Base-by-base conservation (phyloP, 106 monocot species). In the Apostasia ramifera region DNA sequence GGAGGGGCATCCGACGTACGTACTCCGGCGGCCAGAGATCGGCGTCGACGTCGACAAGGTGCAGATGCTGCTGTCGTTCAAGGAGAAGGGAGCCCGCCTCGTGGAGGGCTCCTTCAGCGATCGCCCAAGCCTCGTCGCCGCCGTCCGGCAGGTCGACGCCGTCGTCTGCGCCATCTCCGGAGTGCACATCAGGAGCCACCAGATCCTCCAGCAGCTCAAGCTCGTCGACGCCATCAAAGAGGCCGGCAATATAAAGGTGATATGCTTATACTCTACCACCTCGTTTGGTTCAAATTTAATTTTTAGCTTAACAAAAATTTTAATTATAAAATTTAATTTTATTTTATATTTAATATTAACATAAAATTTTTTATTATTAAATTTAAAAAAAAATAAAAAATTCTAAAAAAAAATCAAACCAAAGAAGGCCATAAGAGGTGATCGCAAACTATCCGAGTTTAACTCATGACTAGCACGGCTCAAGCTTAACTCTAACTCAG, bases 181-280 rank as follows among this genome's bases (percentile, higher is more conserved):
- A n/a, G 82, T 82, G 10, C 82, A 78, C 57, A 9, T 66, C 14
- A 63, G 82, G 70, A 78, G 74, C 70, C 64, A 78, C 64, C 63
- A 78, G 1, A 82, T 82, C 70, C 82, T 66, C 5, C 78, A 74
- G 49, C 82, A 82, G 78, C 78, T 78, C 39, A 82, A 74, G 66
- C 82, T 82, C 26, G 78, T 82, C 5, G 66, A 74, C 4, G 82
- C 82, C 63, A 82, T 82, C 38, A 78, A 66, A 53, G 82, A 82
- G 58, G 78, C 82, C 5, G 82, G 82, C 2, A 82, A 78, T 47
- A 56, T 82, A 45, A 73, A 82, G 82, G 82, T 74, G 54, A 47
- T 2, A 3, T 53, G 10, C 53, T 12, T 5, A 1, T 9, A 53
- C 13, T 1, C 13, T 53, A 9, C 13, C 8, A 5, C 2, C 10